Conservation (phyloP, 441 rosid species). For the Erodium moschatum region DNA sequence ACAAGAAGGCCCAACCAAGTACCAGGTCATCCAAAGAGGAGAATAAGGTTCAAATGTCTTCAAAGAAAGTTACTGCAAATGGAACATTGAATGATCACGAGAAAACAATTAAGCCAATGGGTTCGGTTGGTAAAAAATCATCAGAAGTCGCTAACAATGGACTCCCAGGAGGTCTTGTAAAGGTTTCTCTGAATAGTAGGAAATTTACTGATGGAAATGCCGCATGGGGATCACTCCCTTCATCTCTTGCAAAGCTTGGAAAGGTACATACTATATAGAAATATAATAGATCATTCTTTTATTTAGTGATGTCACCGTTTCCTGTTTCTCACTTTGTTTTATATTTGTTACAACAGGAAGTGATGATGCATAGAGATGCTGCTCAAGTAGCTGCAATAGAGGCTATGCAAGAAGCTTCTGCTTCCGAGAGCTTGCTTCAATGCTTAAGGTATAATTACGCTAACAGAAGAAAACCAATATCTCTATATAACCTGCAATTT, state of each 20-base stretch:
- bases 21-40: slow-evolving; percentile 51
- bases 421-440: slow-evolving; percentile 76
- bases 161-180: slow-evolving; percentile 59
- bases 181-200: slow-evolving; percentile 51
- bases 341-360: slow-evolving; percentile 34
- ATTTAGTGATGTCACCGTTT: neutral
- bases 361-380: slow-evolving; percentile 77
- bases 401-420: slow-evolving; percentile 92
- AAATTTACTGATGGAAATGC: slow-evolving; percentile 56
- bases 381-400: slow-evolving; percentile 82
- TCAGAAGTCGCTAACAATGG: slow-evolving; percentile 40
- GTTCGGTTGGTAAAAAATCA: slow-evolving; percentile 39
- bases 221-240: slow-evolving; percentile 71
- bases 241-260: slow-evolving; percentile 77
- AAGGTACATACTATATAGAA: slow-evolving; percentile 19
- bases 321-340: neutral
- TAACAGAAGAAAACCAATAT: neutral
- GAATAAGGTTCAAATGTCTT: slow-evolving; percentile 32
- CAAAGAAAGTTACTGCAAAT: slow-evolving; percentile 41
- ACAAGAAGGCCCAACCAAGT: slow-evolving; percentile 36
- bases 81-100: slow-evolving; percentile 48
- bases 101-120: slow-evolving; percentile 36
- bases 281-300: neutral
- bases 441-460: slow-evolving; percentile 53
- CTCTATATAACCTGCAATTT: neutral